Percentiles rank a stretch among this genome's conserved stretches.
Evolutionary conservation across 2,329 filamentous ascomycete genomes (phyloP).

Genomic region (Macrophomina tecta): DNA sequence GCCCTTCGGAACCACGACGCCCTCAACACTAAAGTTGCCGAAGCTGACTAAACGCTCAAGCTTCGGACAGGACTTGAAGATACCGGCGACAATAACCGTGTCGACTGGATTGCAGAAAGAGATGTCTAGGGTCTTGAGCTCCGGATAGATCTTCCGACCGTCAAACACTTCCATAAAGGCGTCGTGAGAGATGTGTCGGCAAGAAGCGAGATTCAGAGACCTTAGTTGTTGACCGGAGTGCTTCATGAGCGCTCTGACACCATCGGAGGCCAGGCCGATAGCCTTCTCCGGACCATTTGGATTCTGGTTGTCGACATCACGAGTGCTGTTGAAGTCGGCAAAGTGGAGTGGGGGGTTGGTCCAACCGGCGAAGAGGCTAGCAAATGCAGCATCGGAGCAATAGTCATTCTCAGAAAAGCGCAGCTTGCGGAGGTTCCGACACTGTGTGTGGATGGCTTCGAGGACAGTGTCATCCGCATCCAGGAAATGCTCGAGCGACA

Average conservation of each 20-base stretch:
- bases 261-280: constrained; percentile 75
- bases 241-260: constrained; percentile 80
- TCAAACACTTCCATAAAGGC: constrained; percentile 79
- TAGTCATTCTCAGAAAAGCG: constrained; percentile 78
- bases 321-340: constrained; percentile 78
- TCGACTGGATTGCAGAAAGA: constrained; percentile 75
- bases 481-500: constrained; percentile 75
- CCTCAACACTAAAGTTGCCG: constrained; percentile 65
- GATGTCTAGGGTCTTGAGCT: constrained; percentile 74
- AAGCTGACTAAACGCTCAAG: constrained; percentile 65
- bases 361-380: constrained; percentile 76
- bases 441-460: constrained; percentile 72
- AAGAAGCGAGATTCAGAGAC: constrained; percentile 79
- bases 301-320: constrained; percentile 74
- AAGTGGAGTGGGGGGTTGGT: constrained; percentile 71
- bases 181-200: constrained; percentile 76
- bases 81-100: constrained; percentile 66
- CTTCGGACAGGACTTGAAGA: constrained; percentile 69
- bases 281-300: constrained; percentile 65
- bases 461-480: constrained; percentile 73
- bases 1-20: constrained; percentile 61
- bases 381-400: constrained; percentile 78
- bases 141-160: constrained; percentile 64
- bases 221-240: constrained; percentile 75
- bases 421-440: constrained; percentile 73